These are phyloP conservation scores for Tilletia indica DNA, from an alignment of 1,284 basidiomycete genomes.

Conservation along the genomic window DNA sequence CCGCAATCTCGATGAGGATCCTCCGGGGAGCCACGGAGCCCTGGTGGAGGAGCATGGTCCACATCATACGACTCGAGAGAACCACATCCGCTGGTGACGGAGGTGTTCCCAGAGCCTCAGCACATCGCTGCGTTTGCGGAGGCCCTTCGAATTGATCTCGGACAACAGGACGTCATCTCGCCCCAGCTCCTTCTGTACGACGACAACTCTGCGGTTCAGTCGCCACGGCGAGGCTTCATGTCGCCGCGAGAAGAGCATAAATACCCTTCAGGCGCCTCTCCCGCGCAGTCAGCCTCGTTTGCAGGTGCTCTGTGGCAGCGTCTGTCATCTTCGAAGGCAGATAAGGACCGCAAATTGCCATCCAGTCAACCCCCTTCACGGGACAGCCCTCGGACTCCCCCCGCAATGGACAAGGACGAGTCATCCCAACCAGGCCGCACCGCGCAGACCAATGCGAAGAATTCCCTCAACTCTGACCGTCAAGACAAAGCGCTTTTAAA, in stretches of 20 bases:
- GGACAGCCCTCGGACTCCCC: background rate
- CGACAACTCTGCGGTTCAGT: slow-evolving; percentile 19
- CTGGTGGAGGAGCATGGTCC: slow-evolving; percentile 8
- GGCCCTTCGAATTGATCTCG: slow-evolving; percentile 39
- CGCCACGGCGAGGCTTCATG: background rate
- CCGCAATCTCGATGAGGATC: background rate
- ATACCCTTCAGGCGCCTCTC: background rate
- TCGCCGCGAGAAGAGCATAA: background rate
- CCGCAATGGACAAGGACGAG: slow-evolving; percentile 13
- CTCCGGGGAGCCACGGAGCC: background rate
- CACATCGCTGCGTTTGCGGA: slow-evolving; percentile 45
- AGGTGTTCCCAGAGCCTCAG: slow-evolving; percentile 33
- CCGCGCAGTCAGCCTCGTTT: background rate
- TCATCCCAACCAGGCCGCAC: background rate
- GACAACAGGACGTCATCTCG: slow-evolving; percentile 40
- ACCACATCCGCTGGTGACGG: slow-evolving; percentile 38
- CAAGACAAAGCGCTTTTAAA: no score
- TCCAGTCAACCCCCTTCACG: no score
- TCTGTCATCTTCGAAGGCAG: no score
- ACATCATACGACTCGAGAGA: background rate
- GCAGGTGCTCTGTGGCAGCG: no score
- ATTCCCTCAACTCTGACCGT: slow-evolving; percentile 22
- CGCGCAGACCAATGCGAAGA: slow-evolving; percentile 14
- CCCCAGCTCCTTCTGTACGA: slow-evolving; percentile 21
- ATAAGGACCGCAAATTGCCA: slow-evolving; percentile 17